Evolutionary conservation across 2,329 filamentous ascomycete species (phyloP), one percentile per base, ranked within the genome.

Genomic region (Coniochaeta ligniaria): DNA sequence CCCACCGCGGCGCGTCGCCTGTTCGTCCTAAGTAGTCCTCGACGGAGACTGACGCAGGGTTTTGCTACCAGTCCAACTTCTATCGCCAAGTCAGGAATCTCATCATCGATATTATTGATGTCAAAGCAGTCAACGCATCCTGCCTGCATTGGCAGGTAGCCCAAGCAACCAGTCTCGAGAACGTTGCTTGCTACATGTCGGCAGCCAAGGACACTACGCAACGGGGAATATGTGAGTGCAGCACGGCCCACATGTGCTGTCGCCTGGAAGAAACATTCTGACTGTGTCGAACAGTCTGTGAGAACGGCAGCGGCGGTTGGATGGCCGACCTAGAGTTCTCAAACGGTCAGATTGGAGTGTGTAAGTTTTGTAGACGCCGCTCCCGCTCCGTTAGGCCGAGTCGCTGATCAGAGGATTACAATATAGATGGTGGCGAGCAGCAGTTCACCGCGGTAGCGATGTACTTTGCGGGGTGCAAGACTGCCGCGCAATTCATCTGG

Each of bases 401-500:
- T 31, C 28, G 28, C 28, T 31, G 28, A 31, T 31, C 28, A 31
- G 28, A 31, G 28, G 28, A 31, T 31, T 31, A 31, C 28, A 31
- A 31, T 9, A 31, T 31, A 31, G 28, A 31, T 31, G 28, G 28
- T 31, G 28, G 28, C 28, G 28, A 31, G 28, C 28, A 31, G 28
- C 87, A 90, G 67, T 86, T 87, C 68, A 87, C 85, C 12, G 84
- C 83, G 4, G 79, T 83, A 35, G 87, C 87, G 67, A 65, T 88
- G 63, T 82, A 77, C 6, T 89, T 89, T 74, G 85, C 84, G 60
- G 74, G 76, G 61, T 86, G 83, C 71, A 76, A 83, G 62, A 88
- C 84, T 9, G 86, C 83, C 28, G 80, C 88, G 41, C 85, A 79
- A 71, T 82, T 87, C 78, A 85, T 85, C 72, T 89, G 86, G 86